These are phyloP conservation scores for Phallus indusiatus DNA, from an alignment of 768 basidiomycete species.

Conservation along the genomic window DNA sequence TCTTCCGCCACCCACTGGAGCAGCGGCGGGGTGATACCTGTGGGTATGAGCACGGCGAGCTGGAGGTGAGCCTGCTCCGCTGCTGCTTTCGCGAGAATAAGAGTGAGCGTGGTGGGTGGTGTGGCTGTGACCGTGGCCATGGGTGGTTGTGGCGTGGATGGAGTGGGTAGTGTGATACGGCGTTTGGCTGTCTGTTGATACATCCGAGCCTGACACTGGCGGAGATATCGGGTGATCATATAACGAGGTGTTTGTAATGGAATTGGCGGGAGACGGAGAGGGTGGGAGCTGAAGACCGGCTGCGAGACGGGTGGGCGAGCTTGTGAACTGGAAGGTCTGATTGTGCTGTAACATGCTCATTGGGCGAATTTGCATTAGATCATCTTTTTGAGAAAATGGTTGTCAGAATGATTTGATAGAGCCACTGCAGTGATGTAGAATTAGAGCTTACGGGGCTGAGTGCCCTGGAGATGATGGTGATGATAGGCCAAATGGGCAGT, in stretches of 20 bases:
- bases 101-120: slow-evolving; percentile 36
- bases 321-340: slow-evolving; percentile 38
- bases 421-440: slow-evolving; percentile 34
- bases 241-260: slow-evolving; percentile 44
- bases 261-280: slow-evolving; percentile 61
- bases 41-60: slow-evolving; percentile 53
- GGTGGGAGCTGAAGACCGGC: slow-evolving; percentile 31
- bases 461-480: slow-evolving; percentile 35
- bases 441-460: slow-evolving; percentile 29
- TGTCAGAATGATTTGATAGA: slow-evolving; percentile 48
- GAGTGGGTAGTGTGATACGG: not conserved
- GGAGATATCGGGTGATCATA: slow-evolving; percentile 73
- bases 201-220: slow-evolving; percentile 83
- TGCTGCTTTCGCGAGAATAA: slow-evolving; percentile 58
- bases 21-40: slow-evolving; percentile 77
- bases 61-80: slow-evolving; percentile 58
- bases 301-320: slow-evolving; percentile 62
- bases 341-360: slow-evolving; percentile 30
- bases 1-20: slow-evolving; percentile 63
- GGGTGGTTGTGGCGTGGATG: not conserved
- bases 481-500: slow-evolving; percentile 32
- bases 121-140: not conserved
- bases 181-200: slow-evolving; percentile 59
- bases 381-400: slow-evolving; percentile 43
- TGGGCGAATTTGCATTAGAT: slow-evolving; percentile 40